These are phyloP conservation scores for Neocucurbitaria cava DNA, from an alignment of 2,329 filamentous ascomycete species.

Conservation along the genomic window DNA sequence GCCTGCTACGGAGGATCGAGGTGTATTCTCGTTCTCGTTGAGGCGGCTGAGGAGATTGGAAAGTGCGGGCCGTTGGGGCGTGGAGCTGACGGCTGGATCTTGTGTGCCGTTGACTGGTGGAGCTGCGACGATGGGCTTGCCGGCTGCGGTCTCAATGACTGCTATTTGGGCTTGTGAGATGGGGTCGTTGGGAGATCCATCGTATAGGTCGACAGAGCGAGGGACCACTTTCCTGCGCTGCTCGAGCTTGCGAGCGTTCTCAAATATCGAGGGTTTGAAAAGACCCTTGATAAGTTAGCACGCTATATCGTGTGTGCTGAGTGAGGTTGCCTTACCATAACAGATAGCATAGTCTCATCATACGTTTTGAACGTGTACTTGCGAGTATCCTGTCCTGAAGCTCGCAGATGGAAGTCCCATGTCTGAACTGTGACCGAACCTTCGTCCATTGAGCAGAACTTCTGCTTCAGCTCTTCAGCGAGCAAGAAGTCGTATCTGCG, in stretches of 20 bases:
- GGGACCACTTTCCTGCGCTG: conserved; percentile 82
- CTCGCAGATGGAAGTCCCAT: conserved; percentile 88
- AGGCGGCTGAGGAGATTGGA: conserved; percentile 74
- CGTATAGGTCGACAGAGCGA: conserved; percentile 92
- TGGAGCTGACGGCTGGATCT: conserved; percentile 51
- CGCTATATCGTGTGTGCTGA: no score
- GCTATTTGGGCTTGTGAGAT: conserved; percentile 81
- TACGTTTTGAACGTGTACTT: conserved; percentile 98
- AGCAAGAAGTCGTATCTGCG: conserved; percentile 91
- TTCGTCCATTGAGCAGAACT: conserved; percentile 90
- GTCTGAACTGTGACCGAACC: conserved; percentile 87
- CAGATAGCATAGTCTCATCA: conserved; percentile 92
- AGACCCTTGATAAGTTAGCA: conserved; percentile 64
- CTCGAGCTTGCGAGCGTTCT: conserved; percentile 78
- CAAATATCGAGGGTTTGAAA: conserved; percentile 87
- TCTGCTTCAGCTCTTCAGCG: conserved; percentile 94
- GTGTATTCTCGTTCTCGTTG: conserved; percentile 75
- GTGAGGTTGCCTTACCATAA: conserved; percentile 64
- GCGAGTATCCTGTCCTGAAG: conserved; percentile 83
- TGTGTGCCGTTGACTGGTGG: conserved; percentile 35
- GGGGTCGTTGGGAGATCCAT: conserved; percentile 90
- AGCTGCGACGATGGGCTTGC: conserved; percentile 38
- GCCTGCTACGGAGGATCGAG: conserved; percentile 82
- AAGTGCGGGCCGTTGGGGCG: conserved; percentile 62
- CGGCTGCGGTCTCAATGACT: conserved; percentile 61